Conservation (phyloP, 2,329 filamentous ascomycete genomes). For the Mycosphaerelloides madeirae region DNA sequence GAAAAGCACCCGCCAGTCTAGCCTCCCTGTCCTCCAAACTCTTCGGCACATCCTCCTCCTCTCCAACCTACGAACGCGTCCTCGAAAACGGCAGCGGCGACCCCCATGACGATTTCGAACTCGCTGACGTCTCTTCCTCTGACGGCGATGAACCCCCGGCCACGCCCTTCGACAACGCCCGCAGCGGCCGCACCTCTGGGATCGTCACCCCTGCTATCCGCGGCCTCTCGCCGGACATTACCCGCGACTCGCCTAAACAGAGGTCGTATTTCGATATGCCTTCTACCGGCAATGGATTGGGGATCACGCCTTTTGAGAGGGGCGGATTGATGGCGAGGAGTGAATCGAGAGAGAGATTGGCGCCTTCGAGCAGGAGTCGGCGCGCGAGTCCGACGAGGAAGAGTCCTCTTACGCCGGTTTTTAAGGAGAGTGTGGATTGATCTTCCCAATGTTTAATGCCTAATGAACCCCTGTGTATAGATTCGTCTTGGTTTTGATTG, state of each 20-base stretch:
- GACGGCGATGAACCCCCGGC: slow-evolving; percentile 42
- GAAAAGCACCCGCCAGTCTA: slow-evolving; percentile 21
- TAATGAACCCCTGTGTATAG: slow-evolving; percentile 2
- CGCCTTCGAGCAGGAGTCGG: slow-evolving; percentile 47
- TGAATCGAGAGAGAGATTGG: slow-evolving; percentile 77
- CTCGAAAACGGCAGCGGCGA: slow-evolving; percentile 70
- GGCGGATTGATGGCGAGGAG: slow-evolving; percentile 74
- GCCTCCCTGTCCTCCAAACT: slow-evolving; percentile 49
- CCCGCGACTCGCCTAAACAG: slow-evolving; percentile 26
- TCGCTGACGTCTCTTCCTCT: slow-evolving; percentile 60
- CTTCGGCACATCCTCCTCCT: slow-evolving; percentile 54
- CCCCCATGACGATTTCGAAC: slow-evolving; percentile 66
- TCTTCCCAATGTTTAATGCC: neutral
- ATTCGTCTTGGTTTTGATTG: neutral
- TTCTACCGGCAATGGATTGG: slow-evolving; percentile 24
- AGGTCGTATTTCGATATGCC: slow-evolving; percentile 43
- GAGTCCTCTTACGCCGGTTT: slow-evolving; percentile 34
- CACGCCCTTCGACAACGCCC: slow-evolving; percentile 39
- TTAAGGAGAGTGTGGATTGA: slow-evolving; percentile 36
- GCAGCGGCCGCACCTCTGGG: slow-evolving; percentile 57
- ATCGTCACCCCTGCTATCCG: slow-evolving; percentile 56
- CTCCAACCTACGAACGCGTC: slow-evolving; percentile 68
- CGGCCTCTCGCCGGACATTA: slow-evolving; percentile 28
- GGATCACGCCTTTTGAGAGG: slow-evolving; percentile 50
- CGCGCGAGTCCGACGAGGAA: slow-evolving; percentile 47